These are phyloP conservation scores for Blumeria hordei DNA, from an alignment of 2,329 filamentous ascomycete genomes.

Conservation along the genomic window DNA sequence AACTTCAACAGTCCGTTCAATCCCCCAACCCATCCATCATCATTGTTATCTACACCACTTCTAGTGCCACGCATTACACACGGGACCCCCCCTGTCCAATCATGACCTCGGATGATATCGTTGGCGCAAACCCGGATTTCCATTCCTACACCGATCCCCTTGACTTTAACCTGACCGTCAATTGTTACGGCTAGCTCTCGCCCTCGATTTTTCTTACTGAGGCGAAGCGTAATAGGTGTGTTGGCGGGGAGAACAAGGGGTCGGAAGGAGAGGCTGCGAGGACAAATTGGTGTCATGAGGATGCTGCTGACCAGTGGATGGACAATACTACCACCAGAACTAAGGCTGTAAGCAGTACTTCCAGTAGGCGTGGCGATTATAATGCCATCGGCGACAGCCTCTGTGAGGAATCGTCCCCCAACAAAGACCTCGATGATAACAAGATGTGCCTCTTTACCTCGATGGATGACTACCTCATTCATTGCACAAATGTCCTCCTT, in stretches of 20 bases:
- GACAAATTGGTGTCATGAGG: constrained; percentile 82
- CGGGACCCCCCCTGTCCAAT: constrained; percentile 60
- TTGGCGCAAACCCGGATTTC: constrained; percentile 82
- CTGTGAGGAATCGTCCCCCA: constrained; percentile 70
- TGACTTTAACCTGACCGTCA: constrained; percentile 42
- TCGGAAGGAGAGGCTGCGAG: constrained; percentile 73
- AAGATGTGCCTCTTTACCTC: constrained; percentile 71
- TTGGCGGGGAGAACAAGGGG: constrained; percentile 74
- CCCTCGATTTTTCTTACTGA: constrained; percentile 60
- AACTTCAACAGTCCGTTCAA: constrained; percentile 88
- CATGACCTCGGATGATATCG: constrained; percentile 29
- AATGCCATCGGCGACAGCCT: constrained; percentile 86
- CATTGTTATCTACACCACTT: constrained; percentile 26
- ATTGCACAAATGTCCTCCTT: constrained; percentile 37
- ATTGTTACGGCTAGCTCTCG: constrained; percentile 58
- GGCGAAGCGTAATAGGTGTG: constrained; percentile 55
- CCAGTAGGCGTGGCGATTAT: constrained; percentile 85
- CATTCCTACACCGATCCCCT: constrained; percentile 46
- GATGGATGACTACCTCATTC: constrained; percentile 87
- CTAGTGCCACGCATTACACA: constrained; percentile 51
- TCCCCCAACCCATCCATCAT: constrained; percentile 92
- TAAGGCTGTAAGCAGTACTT: constrained; percentile 87
- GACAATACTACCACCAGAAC: constrained; percentile 75
- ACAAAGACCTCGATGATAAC: constrained; percentile 82
- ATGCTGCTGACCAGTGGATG: constrained; percentile 78